Percentiles rank a stretch among this genome's conserved stretches.
Conservation (phyloP, 2,329 filamentous ascomycete genomes). For the Diatrype stigma region DNA sequence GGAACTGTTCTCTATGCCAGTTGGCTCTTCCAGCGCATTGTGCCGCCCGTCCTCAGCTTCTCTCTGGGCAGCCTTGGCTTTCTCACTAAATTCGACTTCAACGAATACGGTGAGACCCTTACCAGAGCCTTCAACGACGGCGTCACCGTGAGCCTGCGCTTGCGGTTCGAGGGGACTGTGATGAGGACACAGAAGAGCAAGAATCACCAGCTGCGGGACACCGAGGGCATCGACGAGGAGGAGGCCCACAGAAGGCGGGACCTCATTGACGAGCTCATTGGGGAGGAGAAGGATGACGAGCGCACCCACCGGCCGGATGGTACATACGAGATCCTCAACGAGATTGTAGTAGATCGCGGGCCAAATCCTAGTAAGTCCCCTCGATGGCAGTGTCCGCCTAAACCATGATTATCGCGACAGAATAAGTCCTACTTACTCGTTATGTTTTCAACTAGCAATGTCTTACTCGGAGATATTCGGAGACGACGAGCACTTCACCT, state of each 20-base stretch:
- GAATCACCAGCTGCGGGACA: slow-evolving; percentile 25
- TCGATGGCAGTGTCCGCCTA: background rate
- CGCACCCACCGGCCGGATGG: slow-evolving; percentile 81
- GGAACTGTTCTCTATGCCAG: slow-evolving; percentile 96
- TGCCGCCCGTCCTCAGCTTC: slow-evolving; percentile 90
- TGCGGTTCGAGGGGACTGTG: slow-evolving; percentile 89
- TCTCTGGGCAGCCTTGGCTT: slow-evolving; percentile 89
- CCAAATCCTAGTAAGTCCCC: slow-evolving; percentile 75
- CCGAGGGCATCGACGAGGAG: slow-evolving; percentile 26
- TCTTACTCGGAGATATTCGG: slow-evolving; percentile 88
- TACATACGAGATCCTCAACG: slow-evolving; percentile 88
- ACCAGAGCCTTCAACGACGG: slow-evolving; percentile 72
- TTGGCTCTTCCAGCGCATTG: slow-evolving; percentile 94
- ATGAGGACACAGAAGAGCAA: slow-evolving; percentile 72
- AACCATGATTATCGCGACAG: too few species aligned
- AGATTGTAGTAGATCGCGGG: slow-evolving; percentile 92
- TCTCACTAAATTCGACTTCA: slow-evolving; percentile 93
- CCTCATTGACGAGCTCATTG: slow-evolving; percentile 84
- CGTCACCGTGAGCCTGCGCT: slow-evolving; percentile 78
- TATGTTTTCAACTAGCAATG: slow-evolving; percentile 66
- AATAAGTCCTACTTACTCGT: slow-evolving; percentile 5
- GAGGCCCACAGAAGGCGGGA: slow-evolving; percentile 50
- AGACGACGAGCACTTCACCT: slow-evolving; percentile 93
- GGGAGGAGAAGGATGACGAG: slow-evolving; percentile 77
- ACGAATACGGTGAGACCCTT: slow-evolving; percentile 65